Percentiles rank a stretch among this genome's conserved stretches.
These are phyloP conservation scores for Syzygium jambos DNA, from an alignment of 345 rosid species.

Conservation along the genomic window DNA sequence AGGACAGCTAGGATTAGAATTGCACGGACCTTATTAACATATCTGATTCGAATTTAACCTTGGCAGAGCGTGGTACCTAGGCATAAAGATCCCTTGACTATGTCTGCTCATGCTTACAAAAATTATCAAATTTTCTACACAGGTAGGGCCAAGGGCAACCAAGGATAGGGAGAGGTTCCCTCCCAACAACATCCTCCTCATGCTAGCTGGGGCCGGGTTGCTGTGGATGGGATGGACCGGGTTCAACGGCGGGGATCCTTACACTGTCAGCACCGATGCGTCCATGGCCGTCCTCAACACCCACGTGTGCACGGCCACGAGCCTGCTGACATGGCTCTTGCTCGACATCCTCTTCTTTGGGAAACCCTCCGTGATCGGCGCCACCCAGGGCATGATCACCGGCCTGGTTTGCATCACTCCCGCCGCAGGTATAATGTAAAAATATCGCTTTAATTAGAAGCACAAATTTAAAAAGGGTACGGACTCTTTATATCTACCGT, in stretches of 20 bases:
- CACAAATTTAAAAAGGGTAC: neutral
- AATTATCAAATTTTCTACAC: neutral
- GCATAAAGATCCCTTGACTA: too few species aligned
- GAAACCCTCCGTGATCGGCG: constrained; percentile 57
- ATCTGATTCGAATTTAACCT: too few species aligned
- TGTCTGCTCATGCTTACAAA: too few species aligned
- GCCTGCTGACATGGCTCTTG: constrained; percentile 59
- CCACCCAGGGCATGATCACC: constrained; percentile 62
- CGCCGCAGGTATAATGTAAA: constrained; percentile 29
- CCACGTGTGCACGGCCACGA: constrained; percentile 66
- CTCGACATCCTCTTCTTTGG: constrained; percentile 63
- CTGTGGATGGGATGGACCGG: constrained; percentile 82
- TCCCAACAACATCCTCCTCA: constrained; percentile 54
- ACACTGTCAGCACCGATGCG: constrained; percentile 33
- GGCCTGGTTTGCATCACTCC: constrained; percentile 58
- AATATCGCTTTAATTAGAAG: neutral
- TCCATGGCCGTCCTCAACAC: constrained; percentile 68
- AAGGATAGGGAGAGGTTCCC: constrained; percentile 65
- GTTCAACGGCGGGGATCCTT: constrained; percentile 69
- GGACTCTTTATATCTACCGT: neutral
- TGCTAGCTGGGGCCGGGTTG: constrained; percentile 60
- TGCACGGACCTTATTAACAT: too few species aligned
- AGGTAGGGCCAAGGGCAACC: constrained; percentile 60
- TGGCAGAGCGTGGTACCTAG: too few species aligned
- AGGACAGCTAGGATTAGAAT: too few species aligned